Base-by-base conservation (phyloP, 2,329 filamentous ascomycete species). In the Ilyonectria mors-panacis region DNA sequence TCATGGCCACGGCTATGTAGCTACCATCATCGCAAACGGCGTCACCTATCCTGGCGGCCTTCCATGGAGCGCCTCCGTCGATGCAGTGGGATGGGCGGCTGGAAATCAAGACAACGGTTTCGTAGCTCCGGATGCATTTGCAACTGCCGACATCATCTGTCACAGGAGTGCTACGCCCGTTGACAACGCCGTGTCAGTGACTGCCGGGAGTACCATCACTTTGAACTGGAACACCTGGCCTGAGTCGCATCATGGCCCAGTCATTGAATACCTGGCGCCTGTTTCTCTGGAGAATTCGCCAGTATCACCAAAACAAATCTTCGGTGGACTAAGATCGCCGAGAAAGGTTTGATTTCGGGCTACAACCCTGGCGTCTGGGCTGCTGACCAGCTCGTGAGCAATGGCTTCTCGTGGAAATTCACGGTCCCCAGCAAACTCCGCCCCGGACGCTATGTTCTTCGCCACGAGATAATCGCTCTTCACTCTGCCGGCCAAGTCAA, bases 221-320 rank as follows among this genome's bases (percentile, higher is more conserved):
- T 79, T 93, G 39, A 84, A 88, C 73, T 93, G 91, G 91, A 87
- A 84, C 65, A 81, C 82, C 17, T 93, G 91, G 91, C 90, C 91
- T 79, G 21, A 86, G 10, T 86, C 84, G 61, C 85, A 93, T 81
- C 84, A 90, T 70, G 89, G 89, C 2, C 89, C 89, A 19, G 84
- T 91, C 71, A 84, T 90, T 70, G 85, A 86, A 76, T 91, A 91
- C 81, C 80, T 91, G 42, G 89, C 89, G 65, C 83, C 84, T 70
- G 82, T 84, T 54, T 68, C 66, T 21, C 66, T 21, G 85, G 83
- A 30, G 85, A 89, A 75, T 90, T 87, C 76, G 78, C 83, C 23
- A 80, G 80, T 7, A 85, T 86, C 60, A 84, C 86, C 78, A 86
- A 88, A 75, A 81, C 66, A 81, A 81, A 65, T 76, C 76, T 2